Evolutionary conservation across 768 basidiomycete species (phyloP), one percentile per base, ranked within the genome.

Genomic region (Amylocystis lapponica): DNA sequence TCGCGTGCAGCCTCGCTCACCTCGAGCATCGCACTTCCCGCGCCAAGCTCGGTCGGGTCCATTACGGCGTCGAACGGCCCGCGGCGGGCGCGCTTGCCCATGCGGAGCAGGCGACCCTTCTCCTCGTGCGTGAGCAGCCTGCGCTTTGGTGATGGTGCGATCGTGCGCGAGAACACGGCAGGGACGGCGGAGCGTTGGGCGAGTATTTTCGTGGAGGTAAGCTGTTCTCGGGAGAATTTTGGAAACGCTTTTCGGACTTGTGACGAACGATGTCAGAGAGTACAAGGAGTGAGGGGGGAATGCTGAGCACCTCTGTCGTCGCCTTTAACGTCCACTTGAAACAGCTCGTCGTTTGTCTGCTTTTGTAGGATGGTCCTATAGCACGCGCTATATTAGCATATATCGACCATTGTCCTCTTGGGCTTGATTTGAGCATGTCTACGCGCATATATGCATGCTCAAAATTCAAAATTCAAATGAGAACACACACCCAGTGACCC

Each of bases 171-270:
- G 45, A 74, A 66, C 25, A 94, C 77, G 0, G 92, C 86, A 12
- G 92, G 88, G 11, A 95, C 75, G 5, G 93, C 92, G 2, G 92
- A 94, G 16, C 92, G 83, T 57, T 92, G 81, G 0, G 81, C 64
- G 13, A 96, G 78, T 25, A 95, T 85, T 70, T 86, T 86, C 2
- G 83, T 66, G 0, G 89, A 88, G 16, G 73, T 82, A 10, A 88
- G 63, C 35, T 74, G 66, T 3, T 66, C 52, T 21, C 63, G 68
- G 9, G 78, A 78, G 58, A 73, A 80, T 46, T 74, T 70, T 10
- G 79, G 78, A 0, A 82, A 57, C 4, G 66, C 55, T 51, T 73
- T 76, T 41, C 85, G 79, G 44, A 84, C 85, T 34, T 88, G 40
- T 36, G 22, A 41, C 38, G 12, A 26, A n/a, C 10, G 2, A 14